Base-by-base conservation (phyloP, 352 stramenopile genomes). In the Phytophthora ohioensis region DNA sequence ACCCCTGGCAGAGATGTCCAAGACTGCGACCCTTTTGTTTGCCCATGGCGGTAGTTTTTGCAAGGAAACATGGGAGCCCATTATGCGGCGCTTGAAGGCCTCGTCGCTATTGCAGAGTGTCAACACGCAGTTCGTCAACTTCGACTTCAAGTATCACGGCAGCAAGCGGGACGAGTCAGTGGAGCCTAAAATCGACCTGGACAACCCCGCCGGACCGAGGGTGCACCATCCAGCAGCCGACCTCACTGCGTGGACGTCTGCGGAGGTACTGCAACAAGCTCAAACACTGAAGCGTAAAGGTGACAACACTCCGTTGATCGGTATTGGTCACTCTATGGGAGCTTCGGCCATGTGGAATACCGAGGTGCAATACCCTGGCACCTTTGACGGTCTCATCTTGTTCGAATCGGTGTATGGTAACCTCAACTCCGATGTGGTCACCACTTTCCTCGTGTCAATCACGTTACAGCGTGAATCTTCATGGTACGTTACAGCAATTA, bases 61-160 rank as follows among this genome's bases (percentile, higher is more conserved):
- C 51, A 77, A 81, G 48, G 64, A 88, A 15, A 63, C 73, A 1
- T 90, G 82, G 82, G 69, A 76, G 15, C 82, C 82, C 4, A 76
- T 90, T 42, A 62, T 87, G 39, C 54, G 60, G 21, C 82, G 73
- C 9, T 48, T 88, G 32, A 54, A 71, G 47, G 55, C 42, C 10
- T 76, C 78, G 4, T 53, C 75, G 9, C 54, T 84, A 58, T 51
- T 85, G 8, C 63, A 82, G 36, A 27, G 30, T 6, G 41, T 58
- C 0, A 46, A n/a, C 27, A 59, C 67, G 1, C 17, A 75, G 13
- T 74, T 80, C 30, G 57, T 75, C 41, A 73, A 21, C 45, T 85
- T 87, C 51, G 80, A 87, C 58, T 79, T 87, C 47, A 80, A 75
- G 43, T 88, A 79, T 68, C 82, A 90, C 57, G 82, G 82, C 47